These are phyloP conservation scores for Helotiales sp. DNA, from an alignment of 2,329 filamentous ascomycete genomes.

Conservation along the genomic window DNA sequence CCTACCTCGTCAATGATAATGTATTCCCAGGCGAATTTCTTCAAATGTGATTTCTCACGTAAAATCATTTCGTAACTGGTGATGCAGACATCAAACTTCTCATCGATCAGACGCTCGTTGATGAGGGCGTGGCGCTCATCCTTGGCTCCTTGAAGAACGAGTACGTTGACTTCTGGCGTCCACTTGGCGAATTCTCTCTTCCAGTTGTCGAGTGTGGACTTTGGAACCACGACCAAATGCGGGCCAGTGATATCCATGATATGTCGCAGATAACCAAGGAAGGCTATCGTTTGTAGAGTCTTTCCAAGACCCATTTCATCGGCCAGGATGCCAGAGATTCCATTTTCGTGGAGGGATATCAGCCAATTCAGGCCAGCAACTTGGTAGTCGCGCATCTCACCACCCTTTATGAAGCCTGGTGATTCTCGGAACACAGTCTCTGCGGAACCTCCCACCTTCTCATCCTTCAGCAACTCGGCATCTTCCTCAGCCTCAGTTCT, in stretches of 20 bases:
- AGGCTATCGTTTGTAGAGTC: slow-evolving; percentile 95
- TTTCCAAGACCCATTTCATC: slow-evolving; percentile 99
- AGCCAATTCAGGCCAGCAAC: slow-evolving; percentile 96
- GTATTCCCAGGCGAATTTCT: slow-evolving; percentile 99
- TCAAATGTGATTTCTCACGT: slow-evolving; percentile 89
- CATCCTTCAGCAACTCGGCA: slow-evolving; percentile 84
- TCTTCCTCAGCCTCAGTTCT: slow-evolving; percentile 98
- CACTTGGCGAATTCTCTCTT: slow-evolving; percentile 90
- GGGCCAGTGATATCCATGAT: slow-evolving; percentile 88
- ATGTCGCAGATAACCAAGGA: slow-evolving; percentile 92
- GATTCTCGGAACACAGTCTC: slow-evolving; percentile 94
- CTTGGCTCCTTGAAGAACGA: slow-evolving; percentile 93
- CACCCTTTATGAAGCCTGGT: slow-evolving; percentile 81
- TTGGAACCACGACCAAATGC: slow-evolving; percentile 90
- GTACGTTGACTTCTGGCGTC: slow-evolving; percentile 94
- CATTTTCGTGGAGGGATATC: slow-evolving; percentile 96
- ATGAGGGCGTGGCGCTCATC: slow-evolving; percentile 90
- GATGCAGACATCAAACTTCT: slow-evolving; percentile 97
- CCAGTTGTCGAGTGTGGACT: slow-evolving; percentile 98
- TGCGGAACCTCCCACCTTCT: slow-evolving; percentile 83
- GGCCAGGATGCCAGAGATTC: slow-evolving; percentile 95
- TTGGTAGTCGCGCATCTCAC: slow-evolving; percentile 95
- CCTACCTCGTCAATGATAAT: slow-evolving; percentile 92
- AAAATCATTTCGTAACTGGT: slow-evolving; percentile 99
- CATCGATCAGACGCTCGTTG: slow-evolving; percentile 86